A percentile compares a stretch with the other conserved stretches of the same genome.
These are phyloP conservation scores for Thalassiosira ordinaria DNA, from an alignment of 352 stramenopile genomes.

Conservation along the genomic window DNA sequence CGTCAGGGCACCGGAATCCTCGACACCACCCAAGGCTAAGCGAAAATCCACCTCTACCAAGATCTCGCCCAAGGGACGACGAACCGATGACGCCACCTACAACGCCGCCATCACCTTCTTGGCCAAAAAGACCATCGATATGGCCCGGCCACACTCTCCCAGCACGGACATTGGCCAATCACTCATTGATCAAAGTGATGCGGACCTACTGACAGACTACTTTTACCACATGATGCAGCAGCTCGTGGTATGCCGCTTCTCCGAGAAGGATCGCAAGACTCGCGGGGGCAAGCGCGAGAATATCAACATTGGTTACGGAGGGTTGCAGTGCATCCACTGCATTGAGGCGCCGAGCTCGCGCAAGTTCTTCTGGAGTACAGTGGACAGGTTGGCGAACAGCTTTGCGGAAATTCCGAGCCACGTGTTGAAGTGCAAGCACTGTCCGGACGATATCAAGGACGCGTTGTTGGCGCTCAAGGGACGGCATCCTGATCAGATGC, in stretches of 20 bases:
- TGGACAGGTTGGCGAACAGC: slow-evolving; percentile 82
- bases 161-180: slow-evolving; percentile 43
- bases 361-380: slow-evolving; percentile 86
- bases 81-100: slow-evolving; percentile 48
- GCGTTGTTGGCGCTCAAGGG: slow-evolving; percentile 74
- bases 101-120: slow-evolving; percentile 42
- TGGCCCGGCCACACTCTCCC: slow-evolving; percentile 5
- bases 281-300: slow-evolving; percentile 83
- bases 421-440: slow-evolving; percentile 78
- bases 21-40: slow-evolving; percentile 4
- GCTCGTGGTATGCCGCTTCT: slow-evolving; percentile 78
- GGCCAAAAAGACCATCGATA: slow-evolving; percentile 17
- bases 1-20: background rate
- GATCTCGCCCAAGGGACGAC: slow-evolving; percentile 37
- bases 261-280: slow-evolving; percentile 81
- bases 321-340: slow-evolving; percentile 83
- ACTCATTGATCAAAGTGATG: slow-evolving; percentile 44
- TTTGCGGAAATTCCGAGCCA: slow-evolving; percentile 85
- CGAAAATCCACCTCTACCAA: slow-evolving; percentile 24
- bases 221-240: slow-evolving; percentile 85
- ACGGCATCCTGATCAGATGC: slow-evolving; percentile 77
- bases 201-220: slow-evolving; percentile 77
- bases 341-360: slow-evolving; percentile 58
- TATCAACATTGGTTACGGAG: slow-evolving; percentile 80
- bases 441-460: slow-evolving; percentile 68